Evolutionary conservation across 2,329 filamentous ascomycete genomes (phyloP).

Genomic region (Aspergillus intermedius): DNA sequence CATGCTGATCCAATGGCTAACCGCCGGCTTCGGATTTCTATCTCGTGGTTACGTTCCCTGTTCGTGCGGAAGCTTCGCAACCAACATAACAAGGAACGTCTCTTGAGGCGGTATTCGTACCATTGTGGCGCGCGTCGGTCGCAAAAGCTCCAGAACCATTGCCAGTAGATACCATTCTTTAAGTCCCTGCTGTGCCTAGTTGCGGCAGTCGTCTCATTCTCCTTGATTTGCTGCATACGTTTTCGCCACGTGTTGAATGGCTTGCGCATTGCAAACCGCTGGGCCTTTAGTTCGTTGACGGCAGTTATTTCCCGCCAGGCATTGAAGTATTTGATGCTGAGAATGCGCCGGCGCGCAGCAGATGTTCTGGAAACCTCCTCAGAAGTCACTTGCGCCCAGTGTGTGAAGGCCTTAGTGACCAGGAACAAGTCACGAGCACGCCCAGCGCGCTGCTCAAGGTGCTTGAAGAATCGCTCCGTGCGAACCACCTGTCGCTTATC

Average conservation of each 20-base stretch:
- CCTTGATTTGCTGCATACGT: constrained; percentile 31
- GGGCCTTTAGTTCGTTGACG: constrained; percentile 51
- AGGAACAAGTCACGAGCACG: constrained; percentile 61
- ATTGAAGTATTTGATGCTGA: constrained; percentile 62
- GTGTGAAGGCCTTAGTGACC: constrained; percentile 57
- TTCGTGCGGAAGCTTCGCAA: constrained; percentile 34
- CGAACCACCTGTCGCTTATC: constrained; percentile 38
- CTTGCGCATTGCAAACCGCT: constrained; percentile 47
- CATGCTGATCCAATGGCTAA: constrained; percentile 22
- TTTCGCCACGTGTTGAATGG: constrained; percentile 51
- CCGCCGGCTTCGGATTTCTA: constrained; percentile 26
- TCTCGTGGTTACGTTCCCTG: constrained; percentile 34
- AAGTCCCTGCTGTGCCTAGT: constrained; percentile 24
- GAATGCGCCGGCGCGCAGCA: constrained; percentile 62
- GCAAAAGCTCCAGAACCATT: constrained; percentile 42
- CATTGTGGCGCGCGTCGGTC: constrained; percentile 39
- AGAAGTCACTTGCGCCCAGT: constrained; percentile 61
- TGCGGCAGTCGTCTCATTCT: constrained; percentile 29
- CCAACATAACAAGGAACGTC: constrained; percentile 36
- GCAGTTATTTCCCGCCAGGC: constrained; percentile 62
- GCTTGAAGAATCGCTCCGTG: constrained; percentile 49
- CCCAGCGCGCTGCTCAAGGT: constrained; percentile 54
- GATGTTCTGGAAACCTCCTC: constrained; percentile 62
- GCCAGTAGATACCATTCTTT: constrained; percentile 31
- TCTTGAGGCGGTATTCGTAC: constrained; percentile 36